Evolutionary conservation across 2,329 filamentous ascomycete species (phyloP), one percentile per base, ranked within the genome.

Genomic region (Gnomoniopsis sp.): DNA sequence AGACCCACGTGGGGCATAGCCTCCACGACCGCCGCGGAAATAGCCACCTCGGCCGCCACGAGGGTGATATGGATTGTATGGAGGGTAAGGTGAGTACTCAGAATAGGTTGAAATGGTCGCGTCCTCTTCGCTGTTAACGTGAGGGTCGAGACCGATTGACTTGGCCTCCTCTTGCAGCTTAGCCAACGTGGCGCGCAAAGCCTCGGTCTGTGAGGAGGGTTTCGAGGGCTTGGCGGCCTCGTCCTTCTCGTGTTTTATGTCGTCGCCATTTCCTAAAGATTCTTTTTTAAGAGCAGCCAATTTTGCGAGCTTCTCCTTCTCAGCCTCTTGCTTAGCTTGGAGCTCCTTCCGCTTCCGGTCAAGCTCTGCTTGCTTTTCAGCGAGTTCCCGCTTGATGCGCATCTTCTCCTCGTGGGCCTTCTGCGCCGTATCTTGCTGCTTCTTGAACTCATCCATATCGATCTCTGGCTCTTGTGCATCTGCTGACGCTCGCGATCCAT

Each of bases 141-240:
- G 71, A 1, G 85, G 82, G 66, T 90, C 85, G 34, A 92, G 79
- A 8, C 89, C 89, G 36, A 92, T 77, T 10, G 82, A 81, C 66
- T 82, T 82, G 15, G 89, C 89, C 72, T 92, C 89, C 22, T 85
- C 86, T 68, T 92, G 86, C 7, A 93, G 75, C n/a, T 82, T 84
- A 1, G 88, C 88, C 15, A 93, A 76, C 68, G 90, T 87, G 2
- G 87, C 87, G 48, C 86, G 85, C n/a, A 93, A 76, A 47, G 81
- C 79, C 52, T 87, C 84, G 1, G 88, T 88, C 65, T 86, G 79
- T 4, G 79, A 74, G 52, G 66, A 62, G 11, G 66, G 68, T 65
- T 69, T 76, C 49, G 57, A 49, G 14, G 64, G 65, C 10, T 68
- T 65, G 11, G 64, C 65, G 6, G 30, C 58, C 26, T 66, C 67